Base-by-base conservation (phyloP, 1,284 basidiomycete genomes). In the Cutaneotrichosporon cavernicola region DNA sequence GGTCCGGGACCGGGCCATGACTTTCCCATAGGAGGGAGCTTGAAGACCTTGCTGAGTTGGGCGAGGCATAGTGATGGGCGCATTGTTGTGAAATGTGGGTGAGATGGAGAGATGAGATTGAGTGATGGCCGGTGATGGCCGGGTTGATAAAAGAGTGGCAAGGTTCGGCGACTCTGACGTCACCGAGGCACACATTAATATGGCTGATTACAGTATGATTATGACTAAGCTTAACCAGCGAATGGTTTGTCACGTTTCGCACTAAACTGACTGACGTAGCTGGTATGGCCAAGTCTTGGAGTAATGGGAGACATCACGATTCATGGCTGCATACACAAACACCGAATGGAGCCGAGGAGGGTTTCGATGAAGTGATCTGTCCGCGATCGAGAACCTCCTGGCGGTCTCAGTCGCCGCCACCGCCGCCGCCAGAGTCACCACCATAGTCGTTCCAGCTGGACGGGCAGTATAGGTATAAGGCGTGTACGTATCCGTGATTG, bases 1-100 rank as follows among this genome's bases (percentile, higher is more conserved):
- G 63, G 65, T 10, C 63, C 65, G 52, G 64, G n/a, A 30, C 60
- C 60, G 38, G 36, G 60, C 64, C 64, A 65, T 2, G 51, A 40
- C 21, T 38, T 31, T 11, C 51, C 43, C 18, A 43, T 32, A 4
- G 58, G 47, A 9, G 58, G 47, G 16, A 59, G 58, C 32, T 36
- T 21, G 47, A 51, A 59, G 22, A 32, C 21, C 2, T 49, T 51
- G 13, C 58, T 47, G n/a, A 59, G 58, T 21, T 26, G 21, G 9
- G n/a, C 40, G 30, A 59, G 58, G 30, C 31, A n/a, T 26, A 26
- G 18, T 22, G 58, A 22, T 21, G 58, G 5, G 13, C 58, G 47
- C 58, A 59, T 59, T 40, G 47, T 40, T 21, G 50, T 11, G 10
- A 16, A 31, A 11, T 22, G 26, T 34, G 14, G 13, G 31, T 46